Evolutionary conservation across 2,329 filamentous ascomycete species (phyloP).

Genomic region (Mycosphaerella arachidis): DNA sequence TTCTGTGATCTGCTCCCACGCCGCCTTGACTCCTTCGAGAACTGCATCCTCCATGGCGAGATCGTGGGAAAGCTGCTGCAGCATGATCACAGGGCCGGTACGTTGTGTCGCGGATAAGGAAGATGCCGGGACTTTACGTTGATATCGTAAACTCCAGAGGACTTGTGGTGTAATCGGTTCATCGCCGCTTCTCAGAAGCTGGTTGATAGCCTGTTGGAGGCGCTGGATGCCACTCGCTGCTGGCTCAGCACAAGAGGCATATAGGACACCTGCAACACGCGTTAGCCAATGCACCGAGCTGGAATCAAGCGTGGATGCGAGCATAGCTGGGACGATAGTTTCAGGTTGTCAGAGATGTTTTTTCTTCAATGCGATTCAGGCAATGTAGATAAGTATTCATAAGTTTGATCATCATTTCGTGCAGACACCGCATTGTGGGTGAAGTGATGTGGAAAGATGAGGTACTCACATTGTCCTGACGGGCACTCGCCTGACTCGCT

Average conservation of each 20-base stretch:
- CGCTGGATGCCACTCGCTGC: conserved; percentile 34
- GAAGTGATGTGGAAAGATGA: conserved; percentile 2
- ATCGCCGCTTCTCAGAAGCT: conserved; percentile 39
- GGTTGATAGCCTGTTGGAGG: conserved; percentile 40
- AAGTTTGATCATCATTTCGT: conserved; percentile 74
- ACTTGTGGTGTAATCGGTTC: conserved; percentile 36
- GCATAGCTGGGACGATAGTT: conserved; percentile 38
- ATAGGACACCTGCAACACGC: conserved; percentile 51
- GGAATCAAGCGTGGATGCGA: neutral
- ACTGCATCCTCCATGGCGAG: conserved; percentile 70
- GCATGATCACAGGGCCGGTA: conserved; percentile 35
- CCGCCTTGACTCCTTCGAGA: conserved; percentile 61
- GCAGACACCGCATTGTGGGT: neutral
- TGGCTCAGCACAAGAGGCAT: conserved; percentile 46
- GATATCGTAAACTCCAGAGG: conserved; percentile 53
- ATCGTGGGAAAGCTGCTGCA: conserved; percentile 55
- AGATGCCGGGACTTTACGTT: conserved; percentile 38
- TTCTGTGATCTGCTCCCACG: conserved; percentile 64
- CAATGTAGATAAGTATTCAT: conserved; percentile 99
- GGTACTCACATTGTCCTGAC: conserved; percentile 75
- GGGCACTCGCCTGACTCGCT: conserved; percentile 93
- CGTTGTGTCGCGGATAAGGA: conserved; percentile 27
- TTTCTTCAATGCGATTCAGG: conserved; percentile 91
- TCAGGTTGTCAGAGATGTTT: conserved; percentile 85
- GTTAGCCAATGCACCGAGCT: conserved; percentile 1